Base-by-base conservation (phyloP, 2,329 filamentous ascomycete genomes). In the Tolypocladium tropicale region DNA sequence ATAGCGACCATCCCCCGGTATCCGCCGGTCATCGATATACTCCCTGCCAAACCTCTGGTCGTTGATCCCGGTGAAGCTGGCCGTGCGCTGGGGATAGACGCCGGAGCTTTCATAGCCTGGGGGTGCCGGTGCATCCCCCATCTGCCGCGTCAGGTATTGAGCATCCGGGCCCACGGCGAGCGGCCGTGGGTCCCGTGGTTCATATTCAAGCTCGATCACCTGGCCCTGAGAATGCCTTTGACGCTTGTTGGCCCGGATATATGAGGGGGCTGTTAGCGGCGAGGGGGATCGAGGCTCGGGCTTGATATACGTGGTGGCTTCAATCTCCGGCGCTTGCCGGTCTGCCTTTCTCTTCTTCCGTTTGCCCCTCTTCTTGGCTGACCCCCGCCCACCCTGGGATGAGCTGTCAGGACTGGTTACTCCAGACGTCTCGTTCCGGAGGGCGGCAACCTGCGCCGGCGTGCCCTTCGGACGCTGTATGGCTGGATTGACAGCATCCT, bases 281-380 rank as follows among this genome's bases (percentile, higher is more conserved):
- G 83, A 86, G 1, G 81, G 79, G 2, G 84, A 87, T 52, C 75
- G 76, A n/a, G 84, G 84, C 65, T 88, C 84, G 28, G 78, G 72
- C 64, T 87, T 88, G 62, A 87, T 84, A 60, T 78, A 76, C 11
- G 82, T 80, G 36, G 75, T 77, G 39, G 68, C 69, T 53, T 77
- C 75, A 46, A 70, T 65, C 59, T 78, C 78, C 53, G 68, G 72
- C 65, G 69, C 75, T 72, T 75, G 74, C 63, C 70, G 73, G 58
- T 80, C 80, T 46, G 75, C 74, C 70, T 78, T 77, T 61, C 75
- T 80, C 65, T 81, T 84, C 62, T 78, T 78, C 57, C 73, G 79
- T 61, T 76, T 78, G 28, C 65, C 66, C 57, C 72, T 79, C 62
- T 75, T 81, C 64, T 74, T 80, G n/a, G 77, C 80, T 14, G 63